Evolutionary conservation across 2,329 filamentous ascomycete species (phyloP).

Genomic region (Chaetomium olivaceum): DNA sequence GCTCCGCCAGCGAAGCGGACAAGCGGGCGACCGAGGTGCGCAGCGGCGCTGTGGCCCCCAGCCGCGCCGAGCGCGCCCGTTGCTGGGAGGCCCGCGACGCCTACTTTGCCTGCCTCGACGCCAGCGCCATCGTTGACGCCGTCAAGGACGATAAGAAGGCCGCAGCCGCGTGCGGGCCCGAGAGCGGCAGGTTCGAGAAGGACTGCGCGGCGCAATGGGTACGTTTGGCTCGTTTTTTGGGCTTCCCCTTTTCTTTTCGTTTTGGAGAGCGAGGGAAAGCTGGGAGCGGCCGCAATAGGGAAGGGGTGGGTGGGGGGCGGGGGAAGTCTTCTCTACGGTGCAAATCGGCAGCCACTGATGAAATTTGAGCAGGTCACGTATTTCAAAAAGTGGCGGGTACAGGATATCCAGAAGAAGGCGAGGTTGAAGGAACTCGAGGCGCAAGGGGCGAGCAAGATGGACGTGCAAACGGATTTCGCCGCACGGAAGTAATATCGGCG

Average conservation of each 20-base stretch:
- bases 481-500: constrained; percentile 19
- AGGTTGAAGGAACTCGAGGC: constrained; percentile 73
- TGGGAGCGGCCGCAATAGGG: too few relatives aligned
- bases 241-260: neutral
- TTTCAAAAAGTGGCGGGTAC: constrained; percentile 94
- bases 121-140: constrained; percentile 74
- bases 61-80: constrained; percentile 73
- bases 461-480: constrained; percentile 37
- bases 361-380: constrained; percentile 79
- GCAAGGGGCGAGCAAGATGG: constrained; percentile 68
- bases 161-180: constrained; percentile 42
- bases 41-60: constrained; percentile 70
- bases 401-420: constrained; percentile 82
- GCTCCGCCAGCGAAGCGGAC: constrained; percentile 41
- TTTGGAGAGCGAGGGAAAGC: too few relatives aligned
- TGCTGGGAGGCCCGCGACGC: constrained; percentile 90
- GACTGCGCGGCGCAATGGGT: constrained; percentile 93
- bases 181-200: constrained; percentile 66
- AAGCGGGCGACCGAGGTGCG: constrained; percentile 57
- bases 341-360: neutral
- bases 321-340: neutral
- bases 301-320: neutral
- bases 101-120: constrained; percentile 87
- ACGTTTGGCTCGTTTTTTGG: constrained; percentile 40
- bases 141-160: constrained; percentile 46